Percentiles rank a stretch among this genome's conserved stretches.
phyloP scores from a whole-genome alignment of 805 yeast species.

The Clavispora carvajalis region DNA sequence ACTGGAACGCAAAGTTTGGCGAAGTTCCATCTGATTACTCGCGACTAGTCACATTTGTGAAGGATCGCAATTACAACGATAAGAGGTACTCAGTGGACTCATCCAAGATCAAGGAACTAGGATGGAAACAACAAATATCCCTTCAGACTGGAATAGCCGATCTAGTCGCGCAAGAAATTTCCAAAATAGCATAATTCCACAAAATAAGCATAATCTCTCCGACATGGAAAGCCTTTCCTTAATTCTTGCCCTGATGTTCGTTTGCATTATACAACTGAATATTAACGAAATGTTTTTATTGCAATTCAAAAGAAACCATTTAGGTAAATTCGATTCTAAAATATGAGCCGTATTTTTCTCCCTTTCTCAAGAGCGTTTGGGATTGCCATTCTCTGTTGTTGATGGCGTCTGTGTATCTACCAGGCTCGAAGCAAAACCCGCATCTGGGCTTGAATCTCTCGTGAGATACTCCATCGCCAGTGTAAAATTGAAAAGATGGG shows the following conservation, averaged over 20 bases:
- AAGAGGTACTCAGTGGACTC: constrained; percentile 21
- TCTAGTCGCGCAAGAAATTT: constrained; percentile 2
- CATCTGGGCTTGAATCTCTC: constrained; percentile 34
- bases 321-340: constrained; percentile 23
- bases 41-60: constrained; percentile 17
- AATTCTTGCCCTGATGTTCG: too few species aligned
- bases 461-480: constrained; percentile 48
- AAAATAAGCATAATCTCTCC: too few species aligned
- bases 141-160: constrained; percentile 19
- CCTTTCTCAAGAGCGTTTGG: constrained; percentile 44
- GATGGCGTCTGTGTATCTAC: constrained; percentile 53
- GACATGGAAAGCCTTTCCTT: too few species aligned
- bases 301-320: background rate
- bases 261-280: background rate
- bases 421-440: constrained; percentile 62
- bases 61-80: constrained; percentile 33
- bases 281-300: too few species aligned
- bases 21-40: background rate
- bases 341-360: constrained; percentile 49
- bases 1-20: constrained; percentile 5
- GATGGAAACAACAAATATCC: constrained; percentile 25
- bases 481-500: constrained; percentile 62
- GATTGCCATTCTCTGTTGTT: constrained; percentile 41
- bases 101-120: constrained; percentile 20
- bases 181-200: background rate